phyloP scores from a whole-genome alignment of 345 rosid genomes.

The Psidium friedrichsthalianum region DNA sequence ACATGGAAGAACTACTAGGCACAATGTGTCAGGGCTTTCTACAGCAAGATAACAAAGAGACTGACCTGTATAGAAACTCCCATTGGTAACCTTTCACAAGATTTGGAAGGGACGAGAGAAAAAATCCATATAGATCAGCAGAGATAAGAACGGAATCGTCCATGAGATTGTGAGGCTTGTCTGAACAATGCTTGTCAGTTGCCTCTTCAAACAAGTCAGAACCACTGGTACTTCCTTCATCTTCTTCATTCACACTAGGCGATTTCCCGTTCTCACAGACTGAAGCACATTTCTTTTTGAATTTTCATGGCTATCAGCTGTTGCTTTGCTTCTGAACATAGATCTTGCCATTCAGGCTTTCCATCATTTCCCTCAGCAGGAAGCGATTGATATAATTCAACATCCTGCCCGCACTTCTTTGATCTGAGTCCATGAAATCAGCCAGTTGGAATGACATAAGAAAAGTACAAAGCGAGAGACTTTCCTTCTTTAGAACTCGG shows the following conservation, averaged over 20 bases:
- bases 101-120: conserved; percentile 65
- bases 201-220: no score
- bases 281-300: background rate
- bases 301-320: background rate
- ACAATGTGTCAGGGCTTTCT: background rate
- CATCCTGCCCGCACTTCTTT: conserved; percentile 18
- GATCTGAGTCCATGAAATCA: conserved; percentile 25
- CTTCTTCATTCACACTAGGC: background rate
- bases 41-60: background rate
- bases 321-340: background rate
- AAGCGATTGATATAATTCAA: conserved; percentile 26
- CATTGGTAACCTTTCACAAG: conserved; percentile 81
- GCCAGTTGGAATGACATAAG: conserved; percentile 17
- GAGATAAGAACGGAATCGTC: no score
- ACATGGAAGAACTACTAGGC: background rate
- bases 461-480: conserved; percentile 34
- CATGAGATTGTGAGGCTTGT: no score
- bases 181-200: no score
- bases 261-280: background rate
- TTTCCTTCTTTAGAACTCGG: conserved; percentile 27
- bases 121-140: no score
- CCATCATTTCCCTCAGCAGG: conserved; percentile 30
- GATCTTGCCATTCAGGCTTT: conserved; percentile 15
- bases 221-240: conserved; percentile 16
- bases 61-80: conserved; percentile 74